A percentile compares a stretch with the other conserved stretches of the same genome.
These are phyloP conservation scores for Silene conica DNA, from an alignment of 148 eudicot species.

Conservation along the genomic window DNA sequence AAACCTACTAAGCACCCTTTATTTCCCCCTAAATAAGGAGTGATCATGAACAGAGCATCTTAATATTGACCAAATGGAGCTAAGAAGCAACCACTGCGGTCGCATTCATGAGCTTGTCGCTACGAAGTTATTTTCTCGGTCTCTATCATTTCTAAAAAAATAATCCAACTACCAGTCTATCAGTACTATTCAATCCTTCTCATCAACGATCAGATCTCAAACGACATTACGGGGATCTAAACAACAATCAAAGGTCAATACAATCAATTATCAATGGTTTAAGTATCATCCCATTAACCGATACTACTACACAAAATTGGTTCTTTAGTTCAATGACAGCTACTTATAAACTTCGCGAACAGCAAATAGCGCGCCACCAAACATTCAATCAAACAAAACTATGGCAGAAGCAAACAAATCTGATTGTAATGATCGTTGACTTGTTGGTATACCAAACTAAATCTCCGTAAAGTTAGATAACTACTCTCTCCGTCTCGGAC, in stretches of 20 bases:
- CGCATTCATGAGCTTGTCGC: background rate
- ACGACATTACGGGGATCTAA: background rate
- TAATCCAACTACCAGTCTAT: background rate
- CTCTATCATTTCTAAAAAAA: background rate
- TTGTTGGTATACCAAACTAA: background rate
- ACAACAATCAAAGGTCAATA: background rate
- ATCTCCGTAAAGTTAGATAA: background rate
- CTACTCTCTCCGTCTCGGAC: no score
- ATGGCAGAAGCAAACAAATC: background rate
- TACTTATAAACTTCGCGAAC: background rate
- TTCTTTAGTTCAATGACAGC: background rate
- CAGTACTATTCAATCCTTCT: background rate
- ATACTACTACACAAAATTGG: background rate
- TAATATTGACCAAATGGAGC: no score
- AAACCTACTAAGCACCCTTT: no score
- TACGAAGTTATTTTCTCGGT: background rate
- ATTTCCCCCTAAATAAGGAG: no score
- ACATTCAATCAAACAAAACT: background rate
- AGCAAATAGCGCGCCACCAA: background rate
- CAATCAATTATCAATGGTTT: background rate
- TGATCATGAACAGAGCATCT: no score
- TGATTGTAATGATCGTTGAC: constrained; percentile 3
- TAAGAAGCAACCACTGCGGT: no score
- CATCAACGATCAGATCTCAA: background rate
- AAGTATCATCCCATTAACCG: background rate